Evolutionary conservation across 2,329 filamentous ascomycete genomes (phyloP), one percentile per base, ranked within the genome.

Genomic region (Colletotrichum endophyticum): DNA sequence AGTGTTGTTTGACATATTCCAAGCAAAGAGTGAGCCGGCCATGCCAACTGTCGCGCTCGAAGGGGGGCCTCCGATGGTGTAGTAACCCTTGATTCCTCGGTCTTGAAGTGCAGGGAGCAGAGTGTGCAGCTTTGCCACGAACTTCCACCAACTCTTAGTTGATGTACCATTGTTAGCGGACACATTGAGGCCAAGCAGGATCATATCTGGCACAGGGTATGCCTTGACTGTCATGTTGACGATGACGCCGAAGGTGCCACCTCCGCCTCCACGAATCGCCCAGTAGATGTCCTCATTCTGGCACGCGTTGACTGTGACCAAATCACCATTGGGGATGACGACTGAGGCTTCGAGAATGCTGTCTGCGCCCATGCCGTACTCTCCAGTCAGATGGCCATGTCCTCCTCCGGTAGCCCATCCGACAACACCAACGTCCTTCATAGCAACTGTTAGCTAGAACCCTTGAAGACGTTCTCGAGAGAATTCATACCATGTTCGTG

Each of bases 401-500:
- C 89, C 88, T 9, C 87, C 88, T 61, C 22, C 39, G 87, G 78
- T 89, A 93, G 2, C 92, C 92, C 69, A 71, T 12, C 92, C 92
- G 1, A 89, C 88, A 9, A 91, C 78, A 2, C 91, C 91, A 7
- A 93, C 91, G 87, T 89, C 2, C 87, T 82, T 76, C 88, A 89
- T 2, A 2, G 19, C 3, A 62, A 5, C 3, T 32, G 19, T 27
- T 2, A 62, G 19, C 28, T 2, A 19, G 12, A n/a, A 7, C 0
- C n/a, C 57, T 30, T 19, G 8, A 30, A 6, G 28, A 61, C 15
- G 5, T 19, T 28, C 28, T 28, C 8, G 57, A 61, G 3, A 28
- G 27, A 87, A 85, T 22, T 15, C 34, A 15, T 44, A 70, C 68
- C 16, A 19, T 25, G 27, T 63, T 63, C 12, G 68, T 64, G 11